A percentile compares a stretch with the other conserved stretches of the same genome.
phyloP scores from a whole-genome alignment of 2,329 filamentous ascomycete species.

The Fusarium abutilonis region DNA sequence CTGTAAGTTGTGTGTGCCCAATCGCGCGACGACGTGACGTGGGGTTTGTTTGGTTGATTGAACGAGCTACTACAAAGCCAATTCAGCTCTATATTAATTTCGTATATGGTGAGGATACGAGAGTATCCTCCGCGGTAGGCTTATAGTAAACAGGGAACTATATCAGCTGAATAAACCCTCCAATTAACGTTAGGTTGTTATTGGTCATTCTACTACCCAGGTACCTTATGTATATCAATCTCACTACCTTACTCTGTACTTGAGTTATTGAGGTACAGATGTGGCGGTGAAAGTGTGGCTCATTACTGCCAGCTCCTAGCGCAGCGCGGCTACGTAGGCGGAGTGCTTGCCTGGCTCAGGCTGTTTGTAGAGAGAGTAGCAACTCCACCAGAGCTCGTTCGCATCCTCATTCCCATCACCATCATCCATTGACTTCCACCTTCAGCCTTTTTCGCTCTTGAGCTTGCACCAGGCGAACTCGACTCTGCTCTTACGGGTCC shows the following conservation, averaged over 20 bases:
- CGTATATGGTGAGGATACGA: no score
- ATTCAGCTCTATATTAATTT: no score
- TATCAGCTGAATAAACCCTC: neutral
- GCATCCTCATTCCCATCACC: slow-evolving; percentile 28
- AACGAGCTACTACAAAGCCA: neutral
- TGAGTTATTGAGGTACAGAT: slow-evolving; percentile 7
- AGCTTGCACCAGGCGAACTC: slow-evolving; percentile 4
- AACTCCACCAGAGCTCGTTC: slow-evolving; percentile 42
- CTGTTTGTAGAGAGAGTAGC: slow-evolving; percentile 29
- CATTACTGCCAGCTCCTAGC: neutral
- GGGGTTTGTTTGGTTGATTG: slow-evolving; percentile 36
- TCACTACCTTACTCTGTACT: neutral
- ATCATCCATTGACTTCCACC: slow-evolving; percentile 24
- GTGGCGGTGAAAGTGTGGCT: slow-evolving; percentile 40
- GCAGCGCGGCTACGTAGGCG: slow-evolving; percentile 50
- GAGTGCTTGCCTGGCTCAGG: slow-evolving; percentile 51
- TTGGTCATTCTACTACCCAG: no score
- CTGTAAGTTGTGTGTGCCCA: slow-evolving; percentile 44
- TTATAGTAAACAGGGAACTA: no score
- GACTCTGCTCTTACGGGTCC: neutral
- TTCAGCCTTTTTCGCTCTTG: slow-evolving; percentile 17
- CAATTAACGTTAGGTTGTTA: no score
- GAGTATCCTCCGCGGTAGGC: no score
- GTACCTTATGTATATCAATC: no score
- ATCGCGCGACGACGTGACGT: slow-evolving; percentile 43